A percentile compares a stretch with the other conserved stretches of the same genome.
Evolutionary conservation across 2,329 filamentous ascomycete genomes (phyloP).

Genomic region (Venturia oleaginea): DNA sequence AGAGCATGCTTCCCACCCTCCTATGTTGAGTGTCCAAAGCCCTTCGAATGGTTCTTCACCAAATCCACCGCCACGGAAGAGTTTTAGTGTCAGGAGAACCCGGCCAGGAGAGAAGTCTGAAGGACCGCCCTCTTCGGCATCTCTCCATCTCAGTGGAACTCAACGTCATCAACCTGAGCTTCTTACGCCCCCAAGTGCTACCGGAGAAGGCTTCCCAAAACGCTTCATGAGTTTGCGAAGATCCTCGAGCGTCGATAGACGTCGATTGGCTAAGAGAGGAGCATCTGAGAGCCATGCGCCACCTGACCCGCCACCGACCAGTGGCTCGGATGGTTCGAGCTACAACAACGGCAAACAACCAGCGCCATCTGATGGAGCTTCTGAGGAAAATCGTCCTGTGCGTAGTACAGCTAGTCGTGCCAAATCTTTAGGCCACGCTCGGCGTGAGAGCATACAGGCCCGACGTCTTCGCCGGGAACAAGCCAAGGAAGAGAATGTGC

Average conservation of each 20-base stretch:
- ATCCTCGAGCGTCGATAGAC: slow-evolving; percentile 64
- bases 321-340: slow-evolving; percentile 60
- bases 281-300: slow-evolving; percentile 44
- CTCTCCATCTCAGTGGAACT: slow-evolving; percentile 48
- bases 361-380: not conserved
- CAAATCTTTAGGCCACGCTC: slow-evolving; percentile 80
- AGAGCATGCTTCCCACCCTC: slow-evolving; percentile 52
- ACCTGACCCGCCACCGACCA: slow-evolving; percentile 61
- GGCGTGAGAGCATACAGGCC: slow-evolving; percentile 86
- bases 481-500: slow-evolving; percentile 53
- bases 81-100: slow-evolving; percentile 70
- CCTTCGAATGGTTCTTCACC: slow-evolving; percentile 48
- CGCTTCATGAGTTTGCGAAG: slow-evolving; percentile 61
- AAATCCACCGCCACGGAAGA: slow-evolving; percentile 58
- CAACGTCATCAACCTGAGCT: slow-evolving; percentile 71
- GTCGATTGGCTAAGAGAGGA: slow-evolving; percentile 46
- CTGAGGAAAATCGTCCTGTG: slow-evolving; percentile 28
- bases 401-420: slow-evolving; percentile 49
- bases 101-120: slow-evolving; percentile 34
- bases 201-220: slow-evolving; percentile 41
- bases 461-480: slow-evolving; percentile 51
- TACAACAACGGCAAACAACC: slow-evolving; percentile 15
- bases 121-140: slow-evolving; percentile 39
- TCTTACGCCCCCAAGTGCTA: slow-evolving; percentile 61
- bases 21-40: slow-evolving; percentile 72